Evolutionary conservation across 2,329 filamentous ascomycete genomes (phyloP), one percentile per base, ranked within the genome.

Genomic region (Annulohypoxylon truncatum): DNA sequence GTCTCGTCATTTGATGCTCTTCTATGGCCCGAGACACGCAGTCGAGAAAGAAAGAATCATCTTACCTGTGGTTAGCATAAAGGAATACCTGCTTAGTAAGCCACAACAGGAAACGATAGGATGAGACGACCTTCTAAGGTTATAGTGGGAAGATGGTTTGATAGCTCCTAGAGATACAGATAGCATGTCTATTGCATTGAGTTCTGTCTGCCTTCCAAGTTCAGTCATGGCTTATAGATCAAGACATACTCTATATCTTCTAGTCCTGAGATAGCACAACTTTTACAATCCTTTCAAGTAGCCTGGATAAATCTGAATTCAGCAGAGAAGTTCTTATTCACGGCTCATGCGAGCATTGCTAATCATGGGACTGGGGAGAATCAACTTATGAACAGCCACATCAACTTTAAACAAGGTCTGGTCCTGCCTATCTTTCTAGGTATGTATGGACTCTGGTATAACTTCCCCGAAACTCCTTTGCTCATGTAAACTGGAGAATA

Each of bases 401-500:
- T 60, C 50, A n/a, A 38, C 13, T 33, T 35, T 50, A 24, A 15
- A 54, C 13, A 50, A 42, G 33, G 9, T 24, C 18, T n/a, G 13
- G 35, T 13, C 44, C 18, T 56, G 26, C 53, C 29, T 47, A 42
- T 42, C 15, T 22, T 2, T 12, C 8, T 12, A 12, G 38, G 9
- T 22, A 22, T 3, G 26, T 28, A 46, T 40, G 38, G 44, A 44
- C 47, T 58, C 46, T 66, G 65, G 68, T 68, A 70, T 70, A 57
- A 65, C 57, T 35, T 22, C 33, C 18, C 40, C 42, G 20, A 42
- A 59, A 67, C 55, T 54, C 56, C 64, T 52, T 40, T 50, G 29
- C 58, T 73, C 33, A 70, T 61, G 60, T 58, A 70, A 87, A 87
- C 59, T 79, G 81, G 40, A 89, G 76, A 71, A 81, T 81, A 71